These are phyloP conservation scores for Starmerella floricola DNA, from an alignment of 805 yeast genomes.

Conservation along the genomic window DNA sequence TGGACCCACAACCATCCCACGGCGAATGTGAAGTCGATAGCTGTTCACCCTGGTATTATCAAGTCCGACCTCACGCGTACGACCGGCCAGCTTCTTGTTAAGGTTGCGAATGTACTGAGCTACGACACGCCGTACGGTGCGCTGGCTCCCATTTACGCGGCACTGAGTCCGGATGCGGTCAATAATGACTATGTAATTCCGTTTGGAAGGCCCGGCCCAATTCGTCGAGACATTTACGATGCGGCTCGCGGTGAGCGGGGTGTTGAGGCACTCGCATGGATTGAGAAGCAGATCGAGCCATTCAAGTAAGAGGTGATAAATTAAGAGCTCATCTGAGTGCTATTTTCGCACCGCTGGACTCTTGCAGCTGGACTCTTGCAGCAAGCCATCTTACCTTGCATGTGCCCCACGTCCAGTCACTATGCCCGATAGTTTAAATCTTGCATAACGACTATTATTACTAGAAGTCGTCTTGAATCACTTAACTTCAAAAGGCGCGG, in stretches of 20 bases:
- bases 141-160: slow-evolving; percentile 35
- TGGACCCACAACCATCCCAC: slow-evolving; percentile 31
- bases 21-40: slow-evolving; percentile 27
- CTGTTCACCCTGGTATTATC: slow-evolving; percentile 36
- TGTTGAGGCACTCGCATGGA: slow-evolving; percentile 29
- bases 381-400: too few species aligned
- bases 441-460: too few species aligned
- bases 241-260: slow-evolving; percentile 30
- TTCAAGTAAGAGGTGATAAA: too few species aligned
- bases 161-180: slow-evolving; percentile 31
- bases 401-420: too few species aligned
- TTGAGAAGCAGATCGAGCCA: slow-evolving; percentile 16
- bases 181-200: slow-evolving; percentile 35
- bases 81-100: neutral
- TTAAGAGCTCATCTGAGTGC: too few species aligned
- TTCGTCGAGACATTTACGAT: slow-evolving; percentile 31
- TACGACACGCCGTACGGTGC: slow-evolving; percentile 33
- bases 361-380: too few species aligned
- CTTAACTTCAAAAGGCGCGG: too few species aligned
- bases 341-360: too few species aligned
- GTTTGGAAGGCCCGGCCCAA: slow-evolving; percentile 33
- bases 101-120: slow-evolving; percentile 4
- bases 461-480: too few species aligned
- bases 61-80: slow-evolving; percentile 30
- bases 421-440: too few species aligned